Evolutionary conservation across 345 rosid genomes (phyloP).

Genomic region (Gossypioides kirkii): DNA sequence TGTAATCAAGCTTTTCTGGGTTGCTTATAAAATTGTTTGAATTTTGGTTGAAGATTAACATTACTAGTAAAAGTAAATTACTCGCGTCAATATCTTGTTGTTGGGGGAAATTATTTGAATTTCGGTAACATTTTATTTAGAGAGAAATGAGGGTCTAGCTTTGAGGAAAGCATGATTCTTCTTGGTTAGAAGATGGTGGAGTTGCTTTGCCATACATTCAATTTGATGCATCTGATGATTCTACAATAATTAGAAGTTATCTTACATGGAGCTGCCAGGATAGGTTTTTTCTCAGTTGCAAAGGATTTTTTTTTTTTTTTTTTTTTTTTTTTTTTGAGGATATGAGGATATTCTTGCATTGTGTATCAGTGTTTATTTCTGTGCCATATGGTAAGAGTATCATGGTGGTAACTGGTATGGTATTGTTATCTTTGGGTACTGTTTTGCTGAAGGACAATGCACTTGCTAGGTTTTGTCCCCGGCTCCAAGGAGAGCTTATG

Average conservation of each 20-base stretch:
- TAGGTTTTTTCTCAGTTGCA: neutral
- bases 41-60: neutral
- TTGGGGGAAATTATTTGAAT: neutral
- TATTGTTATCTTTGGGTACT: too few species aligned
- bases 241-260: neutral
- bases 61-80: neutral
- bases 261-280: neutral
- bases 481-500: too few species aligned
- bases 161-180: neutral
- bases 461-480: too few species aligned
- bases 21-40: neutral
- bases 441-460: too few species aligned
- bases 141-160: neutral
- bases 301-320: neutral
- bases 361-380: neutral
- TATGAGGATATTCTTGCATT: neutral
- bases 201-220: neutral
- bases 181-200: neutral
- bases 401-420: too few species aligned
- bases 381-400: too few species aligned
- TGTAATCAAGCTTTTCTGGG: neutral
- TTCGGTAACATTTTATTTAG: neutral
- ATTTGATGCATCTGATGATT: neutral
- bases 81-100: neutral
- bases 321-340: neutral